Conservation (phyloP, 495 filamentous ascomycete genomes). For the Chaetomium fimeti region DNA sequence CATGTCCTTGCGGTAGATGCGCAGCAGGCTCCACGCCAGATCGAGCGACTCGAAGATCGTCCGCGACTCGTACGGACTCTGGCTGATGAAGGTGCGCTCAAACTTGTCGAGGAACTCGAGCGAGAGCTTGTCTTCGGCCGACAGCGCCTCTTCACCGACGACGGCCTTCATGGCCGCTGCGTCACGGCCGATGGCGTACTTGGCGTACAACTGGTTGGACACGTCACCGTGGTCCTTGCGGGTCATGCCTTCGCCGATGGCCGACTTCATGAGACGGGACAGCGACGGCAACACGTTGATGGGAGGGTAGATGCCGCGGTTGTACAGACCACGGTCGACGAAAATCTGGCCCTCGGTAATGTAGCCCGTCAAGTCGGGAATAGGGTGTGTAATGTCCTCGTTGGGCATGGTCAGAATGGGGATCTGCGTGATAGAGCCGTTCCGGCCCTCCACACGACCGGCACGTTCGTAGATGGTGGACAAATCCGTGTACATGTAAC, state of each 20-base stretch:
- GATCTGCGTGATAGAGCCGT: conserved; percentile 98
- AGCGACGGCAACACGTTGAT: conserved; percentile 99
- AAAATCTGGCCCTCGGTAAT: conserved; percentile 99
- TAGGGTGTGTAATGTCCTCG: conserved; percentile 99
- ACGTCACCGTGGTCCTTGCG: conserved; percentile 96
- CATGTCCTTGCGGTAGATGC: conserved; percentile 95
- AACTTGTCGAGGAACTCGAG: conserved; percentile 99
- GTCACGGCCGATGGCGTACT: conserved; percentile 98
- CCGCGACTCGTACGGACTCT: conserved; percentile 87
- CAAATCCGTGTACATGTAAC: conserved; percentile 99
- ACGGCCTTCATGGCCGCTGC: conserved; percentile 99
- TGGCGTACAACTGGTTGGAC: conserved; percentile 98
- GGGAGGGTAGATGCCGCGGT: conserved; percentile 95
- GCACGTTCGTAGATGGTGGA: conserved; percentile 99
- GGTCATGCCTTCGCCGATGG: conserved; percentile 94
- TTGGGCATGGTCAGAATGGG: conserved; percentile 99
- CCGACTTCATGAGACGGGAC: conserved; percentile 99
- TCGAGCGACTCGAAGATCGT: conserved; percentile 90
- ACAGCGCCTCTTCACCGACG: conserved; percentile 95
- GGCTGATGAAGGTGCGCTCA: conserved; percentile 86
- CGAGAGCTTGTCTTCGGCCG: conserved; percentile 92
- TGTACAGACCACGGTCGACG: conserved; percentile 90
- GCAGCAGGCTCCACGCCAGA: conserved; percentile 89
- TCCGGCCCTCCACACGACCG: conserved; percentile 94
- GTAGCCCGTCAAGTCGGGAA: conserved; percentile 97